Percentiles rank a stretch among this genome's conserved stretches.
These are phyloP conservation scores for Melastoma malabathricum DNA, from an alignment of 345 rosid species.

Conservation along the genomic window DNA sequence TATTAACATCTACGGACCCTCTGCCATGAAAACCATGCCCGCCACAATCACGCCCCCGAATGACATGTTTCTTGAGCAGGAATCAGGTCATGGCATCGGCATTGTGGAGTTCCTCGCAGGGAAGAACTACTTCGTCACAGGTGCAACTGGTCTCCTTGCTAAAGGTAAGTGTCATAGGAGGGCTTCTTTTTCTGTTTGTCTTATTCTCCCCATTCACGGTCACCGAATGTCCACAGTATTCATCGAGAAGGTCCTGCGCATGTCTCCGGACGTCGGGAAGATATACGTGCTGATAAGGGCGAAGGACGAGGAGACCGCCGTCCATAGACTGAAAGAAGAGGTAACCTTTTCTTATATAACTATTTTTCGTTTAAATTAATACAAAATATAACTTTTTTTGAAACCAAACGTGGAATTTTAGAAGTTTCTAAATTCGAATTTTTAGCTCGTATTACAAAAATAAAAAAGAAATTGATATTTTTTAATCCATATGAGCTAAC, in stretches of 20 bases:
- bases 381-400: too few relatives aligned
- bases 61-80: neutral
- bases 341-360: neutral
- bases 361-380: too few relatives aligned
- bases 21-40: neutral
- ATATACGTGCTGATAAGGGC: slow-evolving; percentile 11
- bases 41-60: too few relatives aligned
- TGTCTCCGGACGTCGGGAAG: slow-evolving; percentile 4
- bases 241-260: slow-evolving; percentile 9
- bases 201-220: neutral
- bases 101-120: slow-evolving; percentile 4
- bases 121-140: slow-evolving; percentile 5
- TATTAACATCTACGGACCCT: neutral
- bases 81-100: slow-evolving; percentile 1
- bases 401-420: neutral
- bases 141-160: slow-evolving; percentile 7
- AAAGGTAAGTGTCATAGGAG: slow-evolving; percentile 2
- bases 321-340: slow-evolving; percentile 4
- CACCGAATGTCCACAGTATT: slow-evolving; percentile 4
- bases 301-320: slow-evolving; percentile 6
- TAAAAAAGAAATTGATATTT: too few relatives aligned
- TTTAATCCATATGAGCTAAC: neutral
- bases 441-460: too few relatives aligned
- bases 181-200: neutral
- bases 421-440: too few relatives aligned